A percentile compares a stretch with the other conserved stretches of the same genome.
These are phyloP conservation scores for Millerago galiae DNA, from an alignment of 805 yeast species.

Conservation along the genomic window DNA sequence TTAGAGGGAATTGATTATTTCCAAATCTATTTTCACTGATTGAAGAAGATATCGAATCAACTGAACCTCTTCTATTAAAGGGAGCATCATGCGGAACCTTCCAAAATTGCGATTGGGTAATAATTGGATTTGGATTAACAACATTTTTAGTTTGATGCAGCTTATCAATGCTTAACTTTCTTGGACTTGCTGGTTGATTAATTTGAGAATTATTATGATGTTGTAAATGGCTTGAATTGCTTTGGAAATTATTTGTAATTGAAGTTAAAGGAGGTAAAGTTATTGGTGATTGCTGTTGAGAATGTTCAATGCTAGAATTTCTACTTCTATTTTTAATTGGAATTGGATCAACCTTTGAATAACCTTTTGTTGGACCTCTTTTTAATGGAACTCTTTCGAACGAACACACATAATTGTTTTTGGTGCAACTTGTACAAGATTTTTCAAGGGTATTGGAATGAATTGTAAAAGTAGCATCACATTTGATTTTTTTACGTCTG, in stretches of 20 bases:
- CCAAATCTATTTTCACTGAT: conserved; percentile 13
- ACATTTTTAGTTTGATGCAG: background rate
- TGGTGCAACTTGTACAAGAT: conserved; percentile 56
- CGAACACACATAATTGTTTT: conserved; percentile 54
- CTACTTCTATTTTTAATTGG: conserved; percentile 1
- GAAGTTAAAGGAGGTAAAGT: conserved; percentile 11
- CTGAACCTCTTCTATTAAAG: conserved; percentile 23
- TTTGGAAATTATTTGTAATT: conserved; percentile 5
- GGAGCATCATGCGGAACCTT: conserved; percentile 25
- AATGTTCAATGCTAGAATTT: conserved; percentile 2
- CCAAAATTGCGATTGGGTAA: conserved; percentile 23
- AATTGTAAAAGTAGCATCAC: conserved; percentile 52
- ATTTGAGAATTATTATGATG: conserved; percentile 6
- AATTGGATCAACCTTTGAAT: conserved; percentile 22
- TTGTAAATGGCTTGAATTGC: conserved; percentile 1
- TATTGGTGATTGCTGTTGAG: conserved; percentile 3
- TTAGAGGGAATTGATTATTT: conserved; percentile 6
- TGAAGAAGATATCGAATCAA: conserved; percentile 20
- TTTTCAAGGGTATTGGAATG: conserved; percentile 41
- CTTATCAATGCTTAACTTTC: conserved; percentile 4
- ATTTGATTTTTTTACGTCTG: conserved; percentile 63
- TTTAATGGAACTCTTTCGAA: conserved; percentile 69
- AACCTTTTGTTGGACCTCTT: conserved; percentile 77
- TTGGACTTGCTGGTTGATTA: conserved; percentile 6
- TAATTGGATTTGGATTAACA: conserved; percentile 4